Conservation (phyloP, 2,329 filamentous ascomycete species). For the Curvularia eragrostidis region DNA sequence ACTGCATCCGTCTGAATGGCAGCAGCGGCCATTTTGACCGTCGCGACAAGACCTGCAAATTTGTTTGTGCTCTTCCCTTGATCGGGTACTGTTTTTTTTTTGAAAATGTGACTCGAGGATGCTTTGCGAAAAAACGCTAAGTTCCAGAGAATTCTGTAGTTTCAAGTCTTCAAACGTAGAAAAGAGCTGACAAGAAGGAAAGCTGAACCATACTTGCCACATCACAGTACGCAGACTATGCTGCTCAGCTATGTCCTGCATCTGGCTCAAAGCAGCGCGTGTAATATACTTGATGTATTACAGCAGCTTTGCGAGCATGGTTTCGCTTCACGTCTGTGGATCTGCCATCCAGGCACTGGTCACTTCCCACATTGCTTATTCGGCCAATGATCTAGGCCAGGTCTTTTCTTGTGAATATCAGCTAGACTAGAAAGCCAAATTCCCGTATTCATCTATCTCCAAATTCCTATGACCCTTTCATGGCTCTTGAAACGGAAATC, state of each 20-base stretch:
- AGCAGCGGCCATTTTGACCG: slow-evolving; percentile 6
- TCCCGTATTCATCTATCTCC: slow-evolving; percentile 31
- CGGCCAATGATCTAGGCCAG: slow-evolving; percentile 25
- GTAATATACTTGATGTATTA: slow-evolving; percentile 35
- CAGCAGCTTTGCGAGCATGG: slow-evolving; percentile 17
- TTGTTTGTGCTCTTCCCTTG: not conserved
- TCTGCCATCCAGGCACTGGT: slow-evolving; percentile 11
- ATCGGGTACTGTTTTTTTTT: too few species aligned
- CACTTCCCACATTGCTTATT: slow-evolving; percentile 9
- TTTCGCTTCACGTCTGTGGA: slow-evolving; percentile 23
- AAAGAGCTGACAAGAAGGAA: too few species aligned
- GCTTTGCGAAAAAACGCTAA: too few species aligned
- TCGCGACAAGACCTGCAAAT: not conserved
- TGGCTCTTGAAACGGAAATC: not conserved
- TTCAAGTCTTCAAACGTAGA: not conserved
- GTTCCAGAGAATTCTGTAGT: not conserved
- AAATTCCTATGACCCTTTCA: not conserved
- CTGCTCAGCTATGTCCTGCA: slow-evolving; percentile 17
- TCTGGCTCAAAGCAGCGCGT: slow-evolving; percentile 16
- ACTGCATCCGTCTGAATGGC: slow-evolving; percentile 8
- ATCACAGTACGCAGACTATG: not conserved
- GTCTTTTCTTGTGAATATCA: slow-evolving; percentile 24
- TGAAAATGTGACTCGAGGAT: not conserved
- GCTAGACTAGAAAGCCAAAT: slow-evolving; percentile 8
- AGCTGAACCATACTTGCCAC: not conserved